A percentile compares a stretch with the other conserved stretches of the same genome.
phyloP scores from a whole-genome alignment of 2,329 filamentous ascomycete species.

The Stagonosporopsis vannaccii region DNA sequence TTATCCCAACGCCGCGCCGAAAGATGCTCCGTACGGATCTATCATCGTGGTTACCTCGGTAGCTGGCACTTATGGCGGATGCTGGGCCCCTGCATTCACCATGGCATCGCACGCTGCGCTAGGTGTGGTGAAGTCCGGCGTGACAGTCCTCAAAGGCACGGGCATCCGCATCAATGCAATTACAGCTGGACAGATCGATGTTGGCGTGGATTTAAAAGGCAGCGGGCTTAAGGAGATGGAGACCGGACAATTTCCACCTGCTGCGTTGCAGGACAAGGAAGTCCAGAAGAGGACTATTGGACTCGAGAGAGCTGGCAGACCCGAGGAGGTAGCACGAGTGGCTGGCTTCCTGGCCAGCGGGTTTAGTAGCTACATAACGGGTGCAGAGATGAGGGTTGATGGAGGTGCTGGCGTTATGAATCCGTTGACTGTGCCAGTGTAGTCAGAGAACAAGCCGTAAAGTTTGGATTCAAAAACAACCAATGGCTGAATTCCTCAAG shows the following conservation, averaged over 20 bases:
- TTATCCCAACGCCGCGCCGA: slow-evolving; percentile 68
- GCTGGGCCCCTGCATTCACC: slow-evolving; percentile 68
- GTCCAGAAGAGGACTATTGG: slow-evolving; percentile 62
- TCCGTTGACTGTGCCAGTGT: slow-evolving; percentile 49
- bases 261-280: slow-evolving; percentile 58
- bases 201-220: slow-evolving; percentile 54
- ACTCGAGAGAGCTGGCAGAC: slow-evolving; percentile 64
- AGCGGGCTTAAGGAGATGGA: slow-evolving; percentile 52
- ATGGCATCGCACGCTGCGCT: slow-evolving; percentile 68
- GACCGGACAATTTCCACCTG: slow-evolving; percentile 63
- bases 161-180: slow-evolving; percentile 67
- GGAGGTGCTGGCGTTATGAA: slow-evolving; percentile 60
- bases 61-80: slow-evolving; percentile 64
- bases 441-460: background rate
- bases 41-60: slow-evolving; percentile 69
- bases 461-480: background rate
- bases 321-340: slow-evolving; percentile 66
- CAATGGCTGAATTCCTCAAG: too few species aligned
- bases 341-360: slow-evolving; percentile 69
- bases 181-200: slow-evolving; percentile 56
- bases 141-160: slow-evolving; percentile 64
- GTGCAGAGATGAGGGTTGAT: slow-evolving; percentile 68
- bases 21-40: slow-evolving; percentile 66
- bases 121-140: slow-evolving; percentile 66
- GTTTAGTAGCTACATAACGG: slow-evolving; percentile 69